phyloP scores from a whole-genome alignment of 2,329 filamentous ascomycete species.

The Simplicillium sp. region DNA sequence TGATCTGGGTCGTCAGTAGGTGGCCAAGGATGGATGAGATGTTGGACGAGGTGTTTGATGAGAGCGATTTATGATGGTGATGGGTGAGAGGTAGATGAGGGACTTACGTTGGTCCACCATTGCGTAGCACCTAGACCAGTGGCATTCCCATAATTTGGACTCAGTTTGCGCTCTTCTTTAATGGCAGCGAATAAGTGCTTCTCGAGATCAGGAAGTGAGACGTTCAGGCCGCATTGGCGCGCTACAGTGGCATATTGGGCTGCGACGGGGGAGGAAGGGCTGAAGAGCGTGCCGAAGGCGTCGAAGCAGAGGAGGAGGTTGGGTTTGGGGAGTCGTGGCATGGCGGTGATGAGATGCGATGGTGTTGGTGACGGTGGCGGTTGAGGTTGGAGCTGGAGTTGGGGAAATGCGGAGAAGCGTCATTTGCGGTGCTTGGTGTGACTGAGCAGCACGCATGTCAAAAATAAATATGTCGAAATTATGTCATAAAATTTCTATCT shows the following conservation, averaged over 20 bases:
- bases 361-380: too few species aligned
- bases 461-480: too few species aligned
- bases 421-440: too few species aligned
- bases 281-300: constrained; percentile 56
- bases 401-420: too few species aligned
- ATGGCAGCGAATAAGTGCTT: constrained; percentile 30
- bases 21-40: neutral
- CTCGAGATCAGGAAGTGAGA: constrained; percentile 30
- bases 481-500: too few species aligned
- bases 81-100: too few species aligned
- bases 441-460: too few species aligned
- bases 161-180: constrained; percentile 29
- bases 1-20: constrained; percentile 30
- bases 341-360: too few species aligned
- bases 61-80: constrained; percentile 8
- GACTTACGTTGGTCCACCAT: constrained; percentile 52
- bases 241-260: constrained; percentile 46
- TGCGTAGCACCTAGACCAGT: constrained; percentile 37
- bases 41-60: neutral
- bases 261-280: constrained; percentile 37
- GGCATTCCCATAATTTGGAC: constrained; percentile 51
- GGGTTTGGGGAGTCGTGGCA: too few species aligned
- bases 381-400: too few species aligned
- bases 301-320: constrained; percentile 53
- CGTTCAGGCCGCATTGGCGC: constrained; percentile 34